phyloP scores from a whole-genome alignment of 441 rosid species.

The Isatis lusitanica region DNA sequence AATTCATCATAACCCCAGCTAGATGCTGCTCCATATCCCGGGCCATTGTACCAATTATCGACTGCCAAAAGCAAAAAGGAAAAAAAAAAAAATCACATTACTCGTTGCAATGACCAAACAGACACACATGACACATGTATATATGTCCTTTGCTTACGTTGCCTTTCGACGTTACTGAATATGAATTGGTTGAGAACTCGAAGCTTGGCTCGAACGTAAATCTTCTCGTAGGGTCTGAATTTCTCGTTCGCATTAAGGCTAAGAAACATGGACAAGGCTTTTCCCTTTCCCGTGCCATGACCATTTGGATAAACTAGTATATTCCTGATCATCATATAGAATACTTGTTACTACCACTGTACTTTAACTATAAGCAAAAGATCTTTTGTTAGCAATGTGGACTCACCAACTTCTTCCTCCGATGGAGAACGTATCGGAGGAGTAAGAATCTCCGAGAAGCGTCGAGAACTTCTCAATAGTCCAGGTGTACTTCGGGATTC shows the following conservation, averaged over 20 bases:
- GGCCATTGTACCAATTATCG: background rate
- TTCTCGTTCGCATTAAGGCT: background rate
- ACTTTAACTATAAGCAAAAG: too few species aligned
- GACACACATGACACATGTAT: too few species aligned
- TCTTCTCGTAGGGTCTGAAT: conserved; percentile 9
- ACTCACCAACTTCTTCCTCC: conserved; percentile 30
- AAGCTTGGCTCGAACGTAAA: conserved; percentile 20
- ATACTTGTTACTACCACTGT: background rate
- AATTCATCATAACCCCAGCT: background rate
- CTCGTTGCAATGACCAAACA: too few species aligned
- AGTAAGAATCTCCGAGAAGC: background rate
- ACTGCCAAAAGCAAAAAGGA: too few species aligned
- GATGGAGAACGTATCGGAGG: background rate
- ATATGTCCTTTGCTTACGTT: conserved; percentile 27
- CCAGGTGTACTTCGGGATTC: background rate
- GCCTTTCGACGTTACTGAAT: background rate
- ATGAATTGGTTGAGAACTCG: conserved; percentile 22
- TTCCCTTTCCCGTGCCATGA: background rate
- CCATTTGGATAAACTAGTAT: conserved; percentile 12
- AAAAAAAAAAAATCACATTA: too few species aligned
- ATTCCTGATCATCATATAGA: background rate
- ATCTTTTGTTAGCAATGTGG: background rate
- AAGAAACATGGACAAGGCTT: conserved; percentile 11
- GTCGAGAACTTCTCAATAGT: background rate
- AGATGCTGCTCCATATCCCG: background rate